Percentiles rank a stretch among this genome's conserved stretches.
Evolutionary conservation across 805 yeast species (phyloP).

Genomic region (Yamadazyma endophytica): DNA sequence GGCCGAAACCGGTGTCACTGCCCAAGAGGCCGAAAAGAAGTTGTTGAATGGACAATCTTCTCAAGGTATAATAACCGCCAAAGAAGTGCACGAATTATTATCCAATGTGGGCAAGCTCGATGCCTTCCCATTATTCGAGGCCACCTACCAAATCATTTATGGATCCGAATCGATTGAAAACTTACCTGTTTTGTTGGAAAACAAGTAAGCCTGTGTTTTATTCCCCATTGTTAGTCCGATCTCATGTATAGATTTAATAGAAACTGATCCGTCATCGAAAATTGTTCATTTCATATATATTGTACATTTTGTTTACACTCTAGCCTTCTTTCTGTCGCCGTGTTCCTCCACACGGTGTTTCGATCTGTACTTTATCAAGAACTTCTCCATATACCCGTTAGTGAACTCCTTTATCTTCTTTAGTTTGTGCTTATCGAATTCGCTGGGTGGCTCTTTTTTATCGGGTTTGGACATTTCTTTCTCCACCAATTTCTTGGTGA

Average conservation of each 20-base stretch:
- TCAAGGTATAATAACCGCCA: constrained; percentile 44
- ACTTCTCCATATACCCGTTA: constrained; percentile 63
- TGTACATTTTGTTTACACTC: constrained; percentile 3
- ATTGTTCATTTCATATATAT: neutral
- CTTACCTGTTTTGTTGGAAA: constrained; percentile 38
- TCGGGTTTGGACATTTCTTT: constrained; percentile 60
- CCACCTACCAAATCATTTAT: constrained; percentile 40
- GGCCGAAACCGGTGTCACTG: constrained; percentile 39
- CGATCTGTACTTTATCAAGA: constrained; percentile 43
- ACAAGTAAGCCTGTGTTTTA: constrained; percentile 5
- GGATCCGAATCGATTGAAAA: constrained; percentile 38
- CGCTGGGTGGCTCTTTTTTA: constrained; percentile 44
- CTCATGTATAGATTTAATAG: neutral
- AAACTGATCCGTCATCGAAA: neutral
- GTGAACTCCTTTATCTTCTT: constrained; percentile 66
- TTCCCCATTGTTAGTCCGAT: neutral
- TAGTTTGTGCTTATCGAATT: constrained; percentile 60
- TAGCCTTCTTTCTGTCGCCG: too few species aligned
- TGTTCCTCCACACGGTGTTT: constrained; percentile 22
- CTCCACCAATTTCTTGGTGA: constrained; percentile 59
- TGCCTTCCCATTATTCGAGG: constrained; percentile 44
- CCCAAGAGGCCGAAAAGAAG: constrained; percentile 40
- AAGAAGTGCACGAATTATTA: constrained; percentile 45
- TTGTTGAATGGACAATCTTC: constrained; percentile 45
- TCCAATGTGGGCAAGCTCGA: constrained; percentile 25